Conservation (phyloP, 331 rosid species). For the Ulmus americana region DNA sequence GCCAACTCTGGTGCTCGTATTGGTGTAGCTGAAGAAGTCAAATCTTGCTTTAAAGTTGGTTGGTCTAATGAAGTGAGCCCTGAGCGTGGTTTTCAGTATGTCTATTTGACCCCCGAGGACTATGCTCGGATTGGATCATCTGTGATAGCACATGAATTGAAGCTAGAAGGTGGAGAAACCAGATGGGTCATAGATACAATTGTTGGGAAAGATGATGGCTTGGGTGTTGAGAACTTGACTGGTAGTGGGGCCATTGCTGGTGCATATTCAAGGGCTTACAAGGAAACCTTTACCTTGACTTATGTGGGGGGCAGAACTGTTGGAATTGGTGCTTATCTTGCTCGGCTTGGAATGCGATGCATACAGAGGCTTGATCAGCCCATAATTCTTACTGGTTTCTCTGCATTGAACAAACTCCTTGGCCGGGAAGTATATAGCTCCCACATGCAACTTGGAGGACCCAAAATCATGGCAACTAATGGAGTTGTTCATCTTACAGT, state of each 20-base stretch:
- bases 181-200: slow-evolving; percentile 97
- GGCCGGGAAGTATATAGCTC: slow-evolving; percentile 99
- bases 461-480: slow-evolving; percentile 97
- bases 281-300: slow-evolving; percentile 89
- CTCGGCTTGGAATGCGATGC: slow-evolving; percentile 99
- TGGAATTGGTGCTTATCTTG: slow-evolving; percentile 98
- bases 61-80: slow-evolving; percentile 97
- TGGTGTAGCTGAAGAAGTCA: slow-evolving; percentile 94
- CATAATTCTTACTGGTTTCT: slow-evolving; percentile 92
- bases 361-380: slow-evolving; percentile 99
- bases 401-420: slow-evolving; percentile 92
- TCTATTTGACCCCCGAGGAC: slow-evolving; percentile 80
- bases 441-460: slow-evolving; percentile 99
- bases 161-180: slow-evolving; percentile 69
- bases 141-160: slow-evolving; percentile 73
- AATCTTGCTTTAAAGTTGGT: slow-evolving; percentile 89
- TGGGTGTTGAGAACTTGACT: slow-evolving; percentile 90
- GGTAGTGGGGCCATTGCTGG: slow-evolving; percentile 98
- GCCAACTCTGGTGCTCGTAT: slow-evolving; percentile 99
- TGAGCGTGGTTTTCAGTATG: slow-evolving; percentile 89
- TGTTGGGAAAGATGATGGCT: slow-evolving; percentile 93
- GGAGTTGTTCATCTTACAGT: slow-evolving; percentile 99
- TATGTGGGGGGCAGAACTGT: slow-evolving; percentile 97
- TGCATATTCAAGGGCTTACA: slow-evolving; percentile 92
- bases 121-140: slow-evolving; percentile 77